Percentiles rank a stretch among this genome's conserved stretches.
These are phyloP conservation scores for Elaeis oleifera DNA, from an alignment of 202 grass and related monocot genomes.

Conservation along the genomic window DNA sequence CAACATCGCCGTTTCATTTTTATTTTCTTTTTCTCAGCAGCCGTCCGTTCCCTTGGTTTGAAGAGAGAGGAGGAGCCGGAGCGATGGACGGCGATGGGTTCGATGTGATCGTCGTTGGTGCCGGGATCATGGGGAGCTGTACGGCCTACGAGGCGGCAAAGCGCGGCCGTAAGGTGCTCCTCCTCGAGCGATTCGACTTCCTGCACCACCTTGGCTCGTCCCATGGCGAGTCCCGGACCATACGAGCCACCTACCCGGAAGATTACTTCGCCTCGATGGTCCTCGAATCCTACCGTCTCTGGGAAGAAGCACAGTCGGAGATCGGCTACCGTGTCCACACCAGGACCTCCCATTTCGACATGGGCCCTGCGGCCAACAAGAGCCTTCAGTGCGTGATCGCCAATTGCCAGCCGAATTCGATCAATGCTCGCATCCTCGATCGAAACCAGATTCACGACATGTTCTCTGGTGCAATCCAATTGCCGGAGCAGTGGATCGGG, in stretches of 20 bases:
- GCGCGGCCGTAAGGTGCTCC: slow-evolving; percentile 5
- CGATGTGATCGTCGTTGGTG: background rate
- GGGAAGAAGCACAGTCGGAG: slow-evolving; percentile 10
- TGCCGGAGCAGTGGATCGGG: slow-evolving; percentile 12
- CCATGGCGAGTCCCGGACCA: slow-evolving; percentile 16
- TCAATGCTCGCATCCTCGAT: too few relatives aligned
- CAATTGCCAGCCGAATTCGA: too few relatives aligned
- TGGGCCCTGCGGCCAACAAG: slow-evolving; percentile 2
- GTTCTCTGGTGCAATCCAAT: background rate
- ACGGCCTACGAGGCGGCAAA: slow-evolving; percentile 6
- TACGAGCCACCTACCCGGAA: slow-evolving; percentile 12
- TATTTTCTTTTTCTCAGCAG: too few relatives aligned
- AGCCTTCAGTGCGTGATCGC: background rate
- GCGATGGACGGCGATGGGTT: too few relatives aligned
- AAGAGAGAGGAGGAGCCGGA: too few relatives aligned
- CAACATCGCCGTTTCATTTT: too few relatives aligned
- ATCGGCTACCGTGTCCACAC: slow-evolving; percentile 4
- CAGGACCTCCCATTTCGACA: slow-evolving; percentile 1
- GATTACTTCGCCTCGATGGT: background rate
- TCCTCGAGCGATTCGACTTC: slow-evolving; percentile 15
- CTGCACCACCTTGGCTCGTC: slow-evolving; percentile 13
- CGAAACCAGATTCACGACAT: too few relatives aligned
- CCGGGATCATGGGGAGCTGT: slow-evolving; percentile 15
- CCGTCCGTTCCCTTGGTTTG: too few relatives aligned
- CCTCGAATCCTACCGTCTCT: background rate